Evolutionary conservation across 1,284 basidiomycete species (phyloP).

Genomic region (Erythrobasidium hasegawianum): DNA sequence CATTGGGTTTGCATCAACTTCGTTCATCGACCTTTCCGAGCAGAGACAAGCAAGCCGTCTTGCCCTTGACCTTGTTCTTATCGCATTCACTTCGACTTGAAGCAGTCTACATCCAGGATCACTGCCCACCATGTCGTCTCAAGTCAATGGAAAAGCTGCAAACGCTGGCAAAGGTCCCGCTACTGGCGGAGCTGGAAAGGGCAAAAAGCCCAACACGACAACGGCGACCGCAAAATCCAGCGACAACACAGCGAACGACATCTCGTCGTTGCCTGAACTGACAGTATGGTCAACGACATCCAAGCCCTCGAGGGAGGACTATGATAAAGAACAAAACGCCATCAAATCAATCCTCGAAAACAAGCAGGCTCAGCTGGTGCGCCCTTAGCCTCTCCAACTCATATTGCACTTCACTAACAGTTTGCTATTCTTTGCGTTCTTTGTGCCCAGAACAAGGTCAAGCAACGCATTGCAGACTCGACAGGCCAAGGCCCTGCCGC

Average conservation of each 20-base stretch:
- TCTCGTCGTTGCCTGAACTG: slow-evolving; percentile 1
- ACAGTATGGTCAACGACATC: slow-evolving; percentile 35
- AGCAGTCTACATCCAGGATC: neutral
- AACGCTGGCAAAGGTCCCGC: neutral
- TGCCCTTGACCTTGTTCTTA: neutral
- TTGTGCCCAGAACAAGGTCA: neutral
- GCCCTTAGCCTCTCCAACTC: slow-evolving; percentile 49
- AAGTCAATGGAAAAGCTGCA: neutral
- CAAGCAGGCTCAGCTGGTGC: slow-evolving; percentile 71
- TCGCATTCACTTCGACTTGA: neutral
- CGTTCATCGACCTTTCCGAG: no score
- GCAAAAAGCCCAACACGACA: neutral
- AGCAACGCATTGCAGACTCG: slow-evolving; percentile 7
- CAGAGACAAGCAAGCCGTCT: neutral
- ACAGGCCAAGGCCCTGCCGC: slow-evolving; percentile 53
- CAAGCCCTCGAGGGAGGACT: slow-evolving; percentile 73
- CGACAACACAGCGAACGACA: neutral
- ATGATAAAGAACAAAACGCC: slow-evolving; percentile 76
- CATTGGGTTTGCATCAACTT: no score
- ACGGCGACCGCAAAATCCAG: neutral
- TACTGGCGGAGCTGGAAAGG: neutral
- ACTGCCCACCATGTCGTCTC: neutral
- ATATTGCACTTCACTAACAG: neutral
- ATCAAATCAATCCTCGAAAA: slow-evolving; percentile 78
- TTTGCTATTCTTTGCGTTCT: neutral